Percentiles rank a stretch among this genome's conserved stretches.
phyloP scores from a whole-genome alignment of 768 basidiomycete species.

The Cyathus striatus region DNA sequence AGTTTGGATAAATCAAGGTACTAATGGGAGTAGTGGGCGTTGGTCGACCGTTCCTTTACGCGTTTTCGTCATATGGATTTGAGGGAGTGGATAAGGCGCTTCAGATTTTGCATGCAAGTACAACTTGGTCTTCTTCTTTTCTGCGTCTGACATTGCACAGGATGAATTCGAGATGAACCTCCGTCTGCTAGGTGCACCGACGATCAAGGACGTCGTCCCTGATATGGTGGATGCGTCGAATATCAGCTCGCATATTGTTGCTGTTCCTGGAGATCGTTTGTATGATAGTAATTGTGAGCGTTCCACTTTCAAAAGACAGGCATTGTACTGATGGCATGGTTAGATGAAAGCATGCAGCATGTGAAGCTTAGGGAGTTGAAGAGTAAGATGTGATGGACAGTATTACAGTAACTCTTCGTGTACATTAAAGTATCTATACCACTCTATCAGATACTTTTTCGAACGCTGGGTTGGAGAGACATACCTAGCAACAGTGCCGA shows the following conservation, averaged over 20 bases:
- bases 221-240: conserved; percentile 87
- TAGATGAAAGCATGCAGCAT: not conserved
- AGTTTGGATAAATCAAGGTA: too few relatives aligned
- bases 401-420: conserved; percentile 13
- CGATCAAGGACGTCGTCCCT: conserved; percentile 72
- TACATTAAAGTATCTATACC: conserved; percentile 22
- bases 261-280: conserved; percentile 69
- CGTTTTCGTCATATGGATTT: conserved; percentile 83
- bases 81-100: conserved; percentile 84
- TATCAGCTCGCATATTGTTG: conserved; percentile 57
- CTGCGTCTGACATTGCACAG: conserved; percentile 31
- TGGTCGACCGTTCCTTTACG: conserved; percentile 84
- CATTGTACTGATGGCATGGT: not conserved
- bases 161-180: conserved; percentile 99
- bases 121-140: not conserved
- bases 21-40: conserved; percentile 73
- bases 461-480: too few relatives aligned
- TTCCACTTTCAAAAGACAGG: not conserved
- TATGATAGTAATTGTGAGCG: conserved; percentile 79
- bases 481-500: conserved; percentile 69
- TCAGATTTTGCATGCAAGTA: conserved; percentile 65
- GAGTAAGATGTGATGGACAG: not conserved
- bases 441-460: too few relatives aligned
- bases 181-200: conserved; percentile 83
- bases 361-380: not conserved